Percentiles rank a stretch among this genome's conserved stretches.
Conservation (phyloP, 169 alveolate genomes). For the Eimeria necatrix region DNA sequence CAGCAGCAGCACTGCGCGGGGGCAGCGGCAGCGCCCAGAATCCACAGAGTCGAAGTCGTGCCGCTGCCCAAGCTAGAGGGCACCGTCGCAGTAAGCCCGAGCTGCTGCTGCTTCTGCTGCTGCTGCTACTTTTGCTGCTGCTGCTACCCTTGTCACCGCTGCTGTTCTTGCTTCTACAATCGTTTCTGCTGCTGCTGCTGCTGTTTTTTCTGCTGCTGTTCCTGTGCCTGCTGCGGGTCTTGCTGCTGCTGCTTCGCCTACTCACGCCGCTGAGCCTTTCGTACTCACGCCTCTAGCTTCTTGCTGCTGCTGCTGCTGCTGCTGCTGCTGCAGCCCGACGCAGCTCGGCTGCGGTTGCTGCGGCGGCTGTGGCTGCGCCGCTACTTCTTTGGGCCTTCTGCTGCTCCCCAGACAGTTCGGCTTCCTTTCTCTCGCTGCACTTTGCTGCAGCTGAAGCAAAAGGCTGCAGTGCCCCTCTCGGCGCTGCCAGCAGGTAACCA, state of each 20-base stretch:
- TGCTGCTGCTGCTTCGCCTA: neutral
- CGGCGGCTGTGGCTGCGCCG: conserved; percentile 81
- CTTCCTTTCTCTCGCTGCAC: conserved; percentile 64
- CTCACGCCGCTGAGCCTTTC: neutral
- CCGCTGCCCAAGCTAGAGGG: conserved; percentile 87
- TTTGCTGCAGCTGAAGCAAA: conserved; percentile 81
- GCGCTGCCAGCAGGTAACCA: conserved; percentile 88
- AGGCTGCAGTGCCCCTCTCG: conserved; percentile 82
- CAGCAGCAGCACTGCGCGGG: neutral
- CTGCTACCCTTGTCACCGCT: neutral
- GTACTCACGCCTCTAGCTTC: neutral
- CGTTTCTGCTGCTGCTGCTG: neutral
- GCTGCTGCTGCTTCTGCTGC: too few species aligned
- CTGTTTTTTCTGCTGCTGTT: neutral
- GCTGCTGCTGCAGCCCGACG: conserved; percentile 83
- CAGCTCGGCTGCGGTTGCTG: conserved; percentile 81
- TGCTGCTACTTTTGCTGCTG: too few species aligned
- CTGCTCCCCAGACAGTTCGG: conserved; percentile 83
- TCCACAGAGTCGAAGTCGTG: conserved; percentile 77
- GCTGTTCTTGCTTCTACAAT: neutral
- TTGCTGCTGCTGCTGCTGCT: neutral
- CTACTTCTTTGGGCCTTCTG: conserved; percentile 82
- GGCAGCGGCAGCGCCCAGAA: neutral
- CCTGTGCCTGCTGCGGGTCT: neutral
- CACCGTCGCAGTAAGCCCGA: conserved; percentile 83